phyloP scores from a whole-genome alignment of 768 basidiomycete species.

The Auricularia heimuer region DNA sequence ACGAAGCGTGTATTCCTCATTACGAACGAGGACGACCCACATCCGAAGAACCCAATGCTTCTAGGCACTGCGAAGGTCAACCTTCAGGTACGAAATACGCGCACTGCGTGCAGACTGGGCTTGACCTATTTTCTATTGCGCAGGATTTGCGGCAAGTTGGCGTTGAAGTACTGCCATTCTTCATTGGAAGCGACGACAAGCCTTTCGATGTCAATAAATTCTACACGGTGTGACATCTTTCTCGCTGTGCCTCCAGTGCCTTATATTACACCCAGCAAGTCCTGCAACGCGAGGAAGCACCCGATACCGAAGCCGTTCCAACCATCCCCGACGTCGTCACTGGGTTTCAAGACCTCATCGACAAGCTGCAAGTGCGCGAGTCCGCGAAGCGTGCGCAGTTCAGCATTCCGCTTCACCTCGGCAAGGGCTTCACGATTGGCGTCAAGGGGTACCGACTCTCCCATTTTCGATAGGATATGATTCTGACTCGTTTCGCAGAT shows the following conservation, averaged over 20 bases:
- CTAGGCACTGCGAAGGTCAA: constrained; percentile 8
- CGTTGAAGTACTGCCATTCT: constrained; percentile 77
- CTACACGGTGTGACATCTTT: constrained; percentile 50
- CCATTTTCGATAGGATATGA: not conserved
- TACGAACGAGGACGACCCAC: constrained; percentile 82
- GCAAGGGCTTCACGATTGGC: constrained; percentile 62
- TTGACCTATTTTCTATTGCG: too few relatives aligned
- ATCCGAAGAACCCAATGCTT: constrained; percentile 21
- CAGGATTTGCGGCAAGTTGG: constrained; percentile 80
- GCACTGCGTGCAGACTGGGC: too few relatives aligned
- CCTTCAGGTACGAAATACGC: too few relatives aligned
- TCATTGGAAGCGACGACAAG: constrained; percentile 61
- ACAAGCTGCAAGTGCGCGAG: constrained; percentile 68
- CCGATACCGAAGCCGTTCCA: constrained; percentile 37
- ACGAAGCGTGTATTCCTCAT: constrained; percentile 91
- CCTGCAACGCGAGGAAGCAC: constrained; percentile 44
- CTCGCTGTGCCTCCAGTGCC: not conserved
- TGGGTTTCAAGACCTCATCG: constrained; percentile 24
- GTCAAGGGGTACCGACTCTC: constrained; percentile 53
- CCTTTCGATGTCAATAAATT: constrained; percentile 67
- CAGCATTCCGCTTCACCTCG: constrained; percentile 72
- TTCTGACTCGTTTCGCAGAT: constrained; percentile 37
- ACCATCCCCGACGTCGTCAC: constrained; percentile 67
- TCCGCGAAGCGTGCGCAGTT: constrained; percentile 76
- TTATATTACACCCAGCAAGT: constrained; percentile 38